Conservation (phyloP, 345 rosid species). For the Camelina sativa region DNA sequence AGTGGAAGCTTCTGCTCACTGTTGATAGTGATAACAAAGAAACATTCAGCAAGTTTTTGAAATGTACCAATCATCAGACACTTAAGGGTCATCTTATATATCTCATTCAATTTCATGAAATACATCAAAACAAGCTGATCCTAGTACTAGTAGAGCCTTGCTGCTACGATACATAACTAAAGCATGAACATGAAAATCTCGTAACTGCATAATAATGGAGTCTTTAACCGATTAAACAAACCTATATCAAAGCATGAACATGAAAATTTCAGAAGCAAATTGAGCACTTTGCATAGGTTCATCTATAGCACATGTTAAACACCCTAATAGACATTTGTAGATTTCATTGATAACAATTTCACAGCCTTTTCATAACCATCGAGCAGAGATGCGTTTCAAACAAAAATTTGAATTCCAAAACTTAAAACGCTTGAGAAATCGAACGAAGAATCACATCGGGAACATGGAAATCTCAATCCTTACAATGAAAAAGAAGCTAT, state of each 20-base stretch:
- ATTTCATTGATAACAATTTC: not conserved
- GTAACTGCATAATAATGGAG: not conserved
- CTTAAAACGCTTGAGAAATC: not conserved
- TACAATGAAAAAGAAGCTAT: not conserved
- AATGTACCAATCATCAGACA: not conserved
- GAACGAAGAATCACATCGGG: not conserved
- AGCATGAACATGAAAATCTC: too few species aligned
- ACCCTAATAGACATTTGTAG: not conserved
- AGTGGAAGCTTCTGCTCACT: slow-evolving; percentile 46
- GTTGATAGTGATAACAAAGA: not conserved
- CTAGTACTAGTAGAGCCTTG: not conserved
- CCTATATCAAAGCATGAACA: not conserved
- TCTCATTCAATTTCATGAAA: not conserved
- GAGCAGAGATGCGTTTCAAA: not conserved
- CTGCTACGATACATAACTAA: not conserved
- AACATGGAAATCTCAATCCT: not conserved
- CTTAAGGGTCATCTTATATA: not conserved
- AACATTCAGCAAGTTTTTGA: not conserved
- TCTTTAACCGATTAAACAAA: not conserved
- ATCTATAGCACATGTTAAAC: not conserved
- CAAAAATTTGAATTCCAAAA: not conserved
- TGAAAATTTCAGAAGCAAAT: not conserved
- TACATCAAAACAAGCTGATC: not conserved
- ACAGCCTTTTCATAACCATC: too few species aligned
- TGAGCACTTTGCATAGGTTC: not conserved